Base-by-base conservation (phyloP, 164 flowering plant species). In the Pachysandra terminalis region DNA sequence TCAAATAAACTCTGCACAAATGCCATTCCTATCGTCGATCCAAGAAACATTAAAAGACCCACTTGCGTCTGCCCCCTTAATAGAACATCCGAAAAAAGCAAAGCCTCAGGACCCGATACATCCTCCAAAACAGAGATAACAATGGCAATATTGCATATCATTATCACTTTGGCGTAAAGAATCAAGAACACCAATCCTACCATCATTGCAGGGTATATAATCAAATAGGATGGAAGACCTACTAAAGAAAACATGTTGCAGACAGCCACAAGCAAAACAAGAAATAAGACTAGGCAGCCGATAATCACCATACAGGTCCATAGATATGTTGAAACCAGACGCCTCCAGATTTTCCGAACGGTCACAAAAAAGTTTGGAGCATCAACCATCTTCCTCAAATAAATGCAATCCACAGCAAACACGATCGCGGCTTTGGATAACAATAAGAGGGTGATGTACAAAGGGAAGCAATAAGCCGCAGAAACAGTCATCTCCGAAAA, bases 1-100 rank as follows among this genome's bases (percentile, higher is more conserved):
- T 96, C 97, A 80, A 93, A 96, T 72, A 96, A 75, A 8, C 96
- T 97, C 73, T 96, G 96, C 68, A 93, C 86, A 74, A 96, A 87
- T 1, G 96, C 86, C 95, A 85, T 78, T 63, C 93, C 98, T 6
- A 93, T 87, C 9, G 99, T 88, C 0, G 99, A 96, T 53, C 89
- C 90, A 28, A 96, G 90, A 81, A 80, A 90, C 66, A 96, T 93
- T 70, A 91, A 57, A 57, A 96, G 86, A 69, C 98, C 99, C 41
- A 96, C 96, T 63, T 93, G 98, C 21, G 98, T 93, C 78, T 96
- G 99, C 14, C 96, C 99, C 78, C 67, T 84, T 24, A 90, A 83
- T 25, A 96, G 65, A 25, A 81, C 69, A 65, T 87, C 74, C 0
- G 99, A 84, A 66, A 88, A 79, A 15, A 90, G 73, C 84, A 93